These are phyloP conservation scores for Lactifluus pinguis DNA, from an alignment of 768 basidiomycete species.

Conservation along the genomic window DNA sequence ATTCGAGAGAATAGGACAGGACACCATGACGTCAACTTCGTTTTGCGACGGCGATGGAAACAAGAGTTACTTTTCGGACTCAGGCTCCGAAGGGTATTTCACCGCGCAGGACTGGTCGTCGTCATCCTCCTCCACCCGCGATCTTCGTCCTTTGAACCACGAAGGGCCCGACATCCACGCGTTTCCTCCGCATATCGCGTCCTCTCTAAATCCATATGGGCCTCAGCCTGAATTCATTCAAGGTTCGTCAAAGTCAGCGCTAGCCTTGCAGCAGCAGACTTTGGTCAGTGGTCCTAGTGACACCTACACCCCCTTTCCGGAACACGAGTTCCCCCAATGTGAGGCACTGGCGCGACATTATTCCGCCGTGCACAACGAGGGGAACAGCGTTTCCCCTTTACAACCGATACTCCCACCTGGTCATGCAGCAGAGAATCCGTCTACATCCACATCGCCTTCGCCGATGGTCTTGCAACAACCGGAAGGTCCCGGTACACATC, in stretches of 20 bases:
- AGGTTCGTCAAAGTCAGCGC: slow-evolving; percentile 2
- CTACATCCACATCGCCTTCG: background rate
- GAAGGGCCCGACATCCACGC: background rate
- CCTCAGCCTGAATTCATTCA: slow-evolving; percentile 5
- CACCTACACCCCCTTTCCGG: background rate
- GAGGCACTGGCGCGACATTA: slow-evolving; percentile 5
- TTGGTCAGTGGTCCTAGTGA: background rate
- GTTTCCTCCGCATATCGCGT: background rate
- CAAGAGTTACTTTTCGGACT: background rate
- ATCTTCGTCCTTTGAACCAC: background rate
- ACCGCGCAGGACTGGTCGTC: slow-evolving; percentile 7
- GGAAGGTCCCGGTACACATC: background rate
- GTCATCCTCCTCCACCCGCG: background rate
- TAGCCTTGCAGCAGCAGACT: background rate
- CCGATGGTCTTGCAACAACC: background rate
- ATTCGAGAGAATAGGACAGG: background rate
- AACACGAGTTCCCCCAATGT: background rate
- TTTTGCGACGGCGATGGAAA: background rate
- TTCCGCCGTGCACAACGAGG: background rate
- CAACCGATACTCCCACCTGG: background rate
- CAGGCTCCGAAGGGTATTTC: slow-evolving; percentile 4
- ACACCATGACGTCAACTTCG: background rate
- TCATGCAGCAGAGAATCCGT: background rate
- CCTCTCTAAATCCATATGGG: background rate
- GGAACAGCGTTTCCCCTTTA: background rate